Evolutionary conservation across 1,139 yeast genomes (phyloP).

Genomic region (Geotrichum klebahnii): DNA sequence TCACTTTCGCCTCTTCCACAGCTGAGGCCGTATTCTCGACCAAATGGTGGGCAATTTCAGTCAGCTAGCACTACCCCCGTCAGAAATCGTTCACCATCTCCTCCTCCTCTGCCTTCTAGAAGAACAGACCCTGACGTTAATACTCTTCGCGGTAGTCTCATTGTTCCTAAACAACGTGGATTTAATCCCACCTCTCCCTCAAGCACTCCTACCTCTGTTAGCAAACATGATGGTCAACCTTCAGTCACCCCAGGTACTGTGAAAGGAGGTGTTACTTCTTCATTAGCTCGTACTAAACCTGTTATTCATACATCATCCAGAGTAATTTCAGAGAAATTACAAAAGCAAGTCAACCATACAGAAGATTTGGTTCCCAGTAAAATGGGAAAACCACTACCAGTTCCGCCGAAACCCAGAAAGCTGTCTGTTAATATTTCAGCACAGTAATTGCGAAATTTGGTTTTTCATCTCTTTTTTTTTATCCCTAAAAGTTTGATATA

Average conservation of each 20-base stretch:
- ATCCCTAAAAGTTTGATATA: no score
- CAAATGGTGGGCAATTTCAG: not conserved
- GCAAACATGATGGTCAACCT: not conserved
- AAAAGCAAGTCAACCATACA: not conserved
- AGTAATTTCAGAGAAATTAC: slow-evolving; percentile 1
- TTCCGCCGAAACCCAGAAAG: slow-evolving; percentile 17
- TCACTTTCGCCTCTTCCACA: slow-evolving; percentile 8
- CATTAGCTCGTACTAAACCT: slow-evolving; percentile 3
- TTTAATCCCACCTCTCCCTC: not conserved
- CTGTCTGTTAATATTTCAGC: not conserved
- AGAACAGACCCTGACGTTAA: not conserved
- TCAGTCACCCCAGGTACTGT: not conserved
- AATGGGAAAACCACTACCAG: slow-evolving; percentile 13
- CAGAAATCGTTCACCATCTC: slow-evolving; percentile 1
- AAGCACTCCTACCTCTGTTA: not conserved
- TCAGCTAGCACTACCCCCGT: slow-evolving; percentile 4
- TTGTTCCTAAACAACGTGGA: slow-evolving; percentile 3
- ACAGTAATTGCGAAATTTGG: not conserved
- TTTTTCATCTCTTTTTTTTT: no score
- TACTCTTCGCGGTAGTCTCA: not conserved
- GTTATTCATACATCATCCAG: slow-evolving; percentile 8
- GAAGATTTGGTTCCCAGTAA: not conserved
- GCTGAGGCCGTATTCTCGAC: not conserved
- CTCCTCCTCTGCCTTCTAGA: not conserved
- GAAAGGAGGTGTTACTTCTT: not conserved